Percentiles rank a stretch among this genome's conserved stretches.
Evolutionary conservation across 225 moss, liverwort and hornwort species (phyloP).

Genomic region (Marchantia polymorpha): DNA sequence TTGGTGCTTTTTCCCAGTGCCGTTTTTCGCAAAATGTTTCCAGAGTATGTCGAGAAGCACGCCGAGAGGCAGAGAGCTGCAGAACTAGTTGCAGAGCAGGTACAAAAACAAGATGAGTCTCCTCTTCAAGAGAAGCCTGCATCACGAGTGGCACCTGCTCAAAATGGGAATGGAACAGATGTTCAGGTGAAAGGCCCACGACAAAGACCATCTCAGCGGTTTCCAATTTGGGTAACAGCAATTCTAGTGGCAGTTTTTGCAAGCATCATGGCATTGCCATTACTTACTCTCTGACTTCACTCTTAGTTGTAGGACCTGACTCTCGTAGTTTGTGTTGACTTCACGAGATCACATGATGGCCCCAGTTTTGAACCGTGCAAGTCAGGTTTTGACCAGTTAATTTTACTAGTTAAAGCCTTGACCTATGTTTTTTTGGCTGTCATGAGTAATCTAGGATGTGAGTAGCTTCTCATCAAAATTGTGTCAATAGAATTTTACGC

Average conservation of each 20-base stretch:
- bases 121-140: slow-evolving; percentile 30
- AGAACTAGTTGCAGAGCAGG: slow-evolving; percentile 69
- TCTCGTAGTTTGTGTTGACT: not conserved
- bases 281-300: slow-evolving; percentile 77
- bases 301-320: slow-evolving; percentile 31
- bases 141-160: slow-evolving; percentile 27
- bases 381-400: slow-evolving; percentile 12
- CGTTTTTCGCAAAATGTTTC: slow-evolving; percentile 93
- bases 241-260: slow-evolving; percentile 91
- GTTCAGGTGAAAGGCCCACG: slow-evolving; percentile 49
- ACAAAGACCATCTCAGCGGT: slow-evolving; percentile 68
- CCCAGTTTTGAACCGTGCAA: slow-evolving; percentile 15
- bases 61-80: slow-evolving; percentile 87
- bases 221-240: slow-evolving; percentile 88
- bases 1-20: slow-evolving; percentile 45
- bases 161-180: slow-evolving; percentile 42
- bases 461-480: slow-evolving; percentile 12
- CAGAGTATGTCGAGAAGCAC: slow-evolving; percentile 93
- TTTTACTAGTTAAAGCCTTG: slow-evolving; percentile 5
- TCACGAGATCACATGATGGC: slow-evolving; percentile 8
- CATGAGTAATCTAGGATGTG: slow-evolving; percentile 19
- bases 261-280: slow-evolving; percentile 95
- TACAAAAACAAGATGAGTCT: slow-evolving; percentile 50
- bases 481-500: slow-evolving; percentile 31
- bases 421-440: slow-evolving; percentile 14